Evolutionary conservation across 2,329 filamentous ascomycete genomes (phyloP), one percentile per base, ranked within the genome.

Genomic region (Pseudofabraea citricarpa): DNA sequence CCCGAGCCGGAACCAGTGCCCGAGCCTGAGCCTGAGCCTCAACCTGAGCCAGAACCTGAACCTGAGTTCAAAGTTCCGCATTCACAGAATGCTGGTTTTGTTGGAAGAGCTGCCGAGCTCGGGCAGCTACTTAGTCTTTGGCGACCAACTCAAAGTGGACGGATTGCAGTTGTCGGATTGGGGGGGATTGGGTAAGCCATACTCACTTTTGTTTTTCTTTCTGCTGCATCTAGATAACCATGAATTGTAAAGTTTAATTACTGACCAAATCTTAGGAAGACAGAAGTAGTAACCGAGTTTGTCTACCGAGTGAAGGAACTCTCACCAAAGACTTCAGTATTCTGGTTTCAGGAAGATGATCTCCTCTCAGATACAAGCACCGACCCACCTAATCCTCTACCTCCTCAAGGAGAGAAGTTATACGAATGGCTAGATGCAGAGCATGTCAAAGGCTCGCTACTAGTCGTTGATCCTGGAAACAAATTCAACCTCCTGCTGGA

Each of bases 111-210:
- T 32, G 27, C 41, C 8, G 41, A 43, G 15, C 35, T 57, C 4
- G 45, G 44, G 8, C 48, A 51, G 36, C 29, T 57, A 15, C 50
- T 56, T 10, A 46, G 47, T n/a, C 50, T 56, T 41, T 56, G 55
- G 52, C 53, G 52, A 22, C 52, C 53, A 13, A 46, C 46, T 12
- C 36, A 43, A 13, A 53, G 45, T 27, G 47, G 45, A 6, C 40
- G 55, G 20, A 50, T 55, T 24, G 52, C 48, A n/a, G 46, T 55
- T 32, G 47, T 50, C 26, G 55, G 53, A 5, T 41, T 57, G n/a
- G 55, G 55, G 32, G 55, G 55, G 18, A 49, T 51, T 37, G 55
- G 55, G 53, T 55, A 44, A 31, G 47, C 36, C 13, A 36, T 29
- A 8, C 15, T 35, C 32, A 7, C n/a, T n/a, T n/a, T n/a, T n/a